These are phyloP conservation scores for Logfia minima DNA, from an alignment of 129 eudicot species.

Conservation along the genomic window DNA sequence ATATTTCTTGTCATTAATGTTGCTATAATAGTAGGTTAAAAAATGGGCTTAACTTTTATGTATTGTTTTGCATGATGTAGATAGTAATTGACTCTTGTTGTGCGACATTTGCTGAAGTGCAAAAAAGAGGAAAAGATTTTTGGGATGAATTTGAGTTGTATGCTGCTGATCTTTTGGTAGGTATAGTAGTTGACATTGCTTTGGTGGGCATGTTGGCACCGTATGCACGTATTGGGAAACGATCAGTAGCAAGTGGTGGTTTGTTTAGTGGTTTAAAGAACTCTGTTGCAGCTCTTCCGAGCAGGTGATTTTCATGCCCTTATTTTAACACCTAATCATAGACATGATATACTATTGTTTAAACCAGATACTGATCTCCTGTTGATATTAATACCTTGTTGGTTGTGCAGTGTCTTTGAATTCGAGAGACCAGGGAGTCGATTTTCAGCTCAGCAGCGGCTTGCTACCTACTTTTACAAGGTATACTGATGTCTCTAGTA, in stretches of 20 bases:
- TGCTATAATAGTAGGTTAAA: not conserved
- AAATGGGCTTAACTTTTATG: not conserved
- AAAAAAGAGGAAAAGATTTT: constrained; percentile 89
- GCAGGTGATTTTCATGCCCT: constrained; percentile 57
- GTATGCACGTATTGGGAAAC: constrained; percentile 83
- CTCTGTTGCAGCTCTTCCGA: constrained; percentile 74
- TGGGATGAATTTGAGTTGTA: constrained; percentile 95
- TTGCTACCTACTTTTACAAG: constrained; percentile 89
- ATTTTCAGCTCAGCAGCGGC: constrained; percentile 79
- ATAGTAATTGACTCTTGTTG: constrained; percentile 91
- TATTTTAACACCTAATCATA: not conserved
- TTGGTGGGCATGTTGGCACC: constrained; percentile 97
- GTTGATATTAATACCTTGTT: not conserved
- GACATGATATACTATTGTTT: not conserved
- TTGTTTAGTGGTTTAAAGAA: constrained; percentile 56
- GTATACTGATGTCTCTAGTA: constrained; percentile 34
- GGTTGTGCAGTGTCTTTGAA: not conserved
- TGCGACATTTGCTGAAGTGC: constrained; percentile 96
- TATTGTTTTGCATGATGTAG: constrained; percentile 37
- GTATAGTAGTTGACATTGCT: constrained; percentile 86
- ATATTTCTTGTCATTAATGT: not conserved
- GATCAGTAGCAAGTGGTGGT: constrained; percentile 55
- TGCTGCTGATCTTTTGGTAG: constrained; percentile 93
- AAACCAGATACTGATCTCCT: not conserved
- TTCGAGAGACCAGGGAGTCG: constrained; percentile 89